These are phyloP conservation scores for Mycena amicta DNA, from an alignment of 768 basidiomycete species.

Conservation along the genomic window DNA sequence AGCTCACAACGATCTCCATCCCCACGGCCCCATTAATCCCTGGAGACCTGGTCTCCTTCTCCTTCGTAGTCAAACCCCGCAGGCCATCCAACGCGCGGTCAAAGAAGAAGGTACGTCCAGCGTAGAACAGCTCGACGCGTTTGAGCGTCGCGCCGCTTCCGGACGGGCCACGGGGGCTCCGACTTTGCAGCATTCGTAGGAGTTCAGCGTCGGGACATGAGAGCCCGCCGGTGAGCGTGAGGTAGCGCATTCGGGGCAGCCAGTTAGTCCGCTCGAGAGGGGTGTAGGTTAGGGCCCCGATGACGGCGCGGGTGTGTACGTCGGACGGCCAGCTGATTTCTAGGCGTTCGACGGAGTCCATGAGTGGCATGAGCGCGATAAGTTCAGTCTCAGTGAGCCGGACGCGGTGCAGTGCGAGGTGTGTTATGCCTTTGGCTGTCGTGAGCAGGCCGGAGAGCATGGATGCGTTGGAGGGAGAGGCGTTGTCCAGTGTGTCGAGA, in stretches of 20 bases:
- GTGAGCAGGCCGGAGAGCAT: neutral
- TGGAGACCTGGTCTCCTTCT: no score
- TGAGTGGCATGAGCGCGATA: conserved; percentile 6
- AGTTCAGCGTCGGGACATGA: conserved; percentile 9
- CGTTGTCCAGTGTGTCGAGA: conserved; percentile 6
- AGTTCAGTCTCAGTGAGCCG: conserved; percentile 7
- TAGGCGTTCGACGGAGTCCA: conserved; percentile 5
- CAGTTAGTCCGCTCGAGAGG: neutral
- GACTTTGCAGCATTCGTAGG: conserved; percentile 13
- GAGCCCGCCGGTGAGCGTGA: conserved; percentile 15
- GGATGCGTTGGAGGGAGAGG: neutral
- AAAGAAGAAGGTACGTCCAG: conserved; percentile 17
- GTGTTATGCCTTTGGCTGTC: neutral
- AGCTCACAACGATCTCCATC: conserved; percentile 6
- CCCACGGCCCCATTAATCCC: no score
- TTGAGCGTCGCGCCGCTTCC: conserved; percentile 1
- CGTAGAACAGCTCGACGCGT: conserved; percentile 14
- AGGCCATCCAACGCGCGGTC: conserved; percentile 9
- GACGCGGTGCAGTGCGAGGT: conserved; percentile 13
- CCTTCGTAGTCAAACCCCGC: neutral
- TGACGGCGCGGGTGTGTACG: conserved; percentile 8
- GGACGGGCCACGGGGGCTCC: no score
- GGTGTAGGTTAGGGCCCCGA: conserved; percentile 11
- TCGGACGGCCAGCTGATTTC: conserved; percentile 17
- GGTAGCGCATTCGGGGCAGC: conserved; percentile 2